These are phyloP conservation scores for Alternaria conjuncta DNA, from an alignment of 2,329 filamentous ascomycete species.

Conservation along the genomic window DNA sequence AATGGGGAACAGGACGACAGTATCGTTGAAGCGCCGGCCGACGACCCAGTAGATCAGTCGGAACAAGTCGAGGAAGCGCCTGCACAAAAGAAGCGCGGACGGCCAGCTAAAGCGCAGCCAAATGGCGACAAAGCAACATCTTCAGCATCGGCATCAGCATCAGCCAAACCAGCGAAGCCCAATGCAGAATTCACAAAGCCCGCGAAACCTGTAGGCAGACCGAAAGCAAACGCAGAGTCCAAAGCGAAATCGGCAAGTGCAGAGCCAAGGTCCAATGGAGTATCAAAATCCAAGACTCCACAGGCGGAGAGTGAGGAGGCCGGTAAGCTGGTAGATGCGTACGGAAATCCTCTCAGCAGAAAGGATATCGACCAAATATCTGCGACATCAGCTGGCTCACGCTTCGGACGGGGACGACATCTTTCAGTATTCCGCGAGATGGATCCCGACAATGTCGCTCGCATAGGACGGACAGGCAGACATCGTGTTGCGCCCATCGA, in stretches of 20 bases:
- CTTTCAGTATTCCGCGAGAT: slow-evolving; percentile 45
- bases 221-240: slow-evolving; percentile 30
- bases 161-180: slow-evolving; percentile 18
- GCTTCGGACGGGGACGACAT: slow-evolving; percentile 43
- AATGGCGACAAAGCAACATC: slow-evolving; percentile 18
- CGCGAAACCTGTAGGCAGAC: slow-evolving; percentile 27
- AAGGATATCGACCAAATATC: slow-evolving; percentile 45
- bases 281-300: slow-evolving; percentile 8
- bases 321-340: slow-evolving; percentile 40
- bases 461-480: slow-evolving; percentile 70
- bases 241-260: slow-evolving; percentile 17
- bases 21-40: slow-evolving; percentile 22
- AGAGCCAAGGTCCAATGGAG: slow-evolving; percentile 25
- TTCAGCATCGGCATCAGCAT: background rate
- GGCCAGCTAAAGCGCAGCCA: slow-evolving; percentile 29
- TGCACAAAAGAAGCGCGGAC: slow-evolving; percentile 33
- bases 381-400: slow-evolving; percentile 36
- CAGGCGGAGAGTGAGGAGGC: slow-evolving; percentile 14
- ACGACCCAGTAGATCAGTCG: slow-evolving; percentile 24
- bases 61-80: slow-evolving; percentile 31
- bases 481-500: slow-evolving; percentile 78
- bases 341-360: slow-evolving; percentile 41
- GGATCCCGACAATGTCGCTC: slow-evolving; percentile 36
- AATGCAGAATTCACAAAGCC: slow-evolving; percentile 37
- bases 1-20: slow-evolving; percentile 16